Evolutionary conservation across 2,329 filamentous ascomycete genomes (phyloP), one percentile per base, ranked within the genome.

Genomic region (Diplodia seriata): DNA sequence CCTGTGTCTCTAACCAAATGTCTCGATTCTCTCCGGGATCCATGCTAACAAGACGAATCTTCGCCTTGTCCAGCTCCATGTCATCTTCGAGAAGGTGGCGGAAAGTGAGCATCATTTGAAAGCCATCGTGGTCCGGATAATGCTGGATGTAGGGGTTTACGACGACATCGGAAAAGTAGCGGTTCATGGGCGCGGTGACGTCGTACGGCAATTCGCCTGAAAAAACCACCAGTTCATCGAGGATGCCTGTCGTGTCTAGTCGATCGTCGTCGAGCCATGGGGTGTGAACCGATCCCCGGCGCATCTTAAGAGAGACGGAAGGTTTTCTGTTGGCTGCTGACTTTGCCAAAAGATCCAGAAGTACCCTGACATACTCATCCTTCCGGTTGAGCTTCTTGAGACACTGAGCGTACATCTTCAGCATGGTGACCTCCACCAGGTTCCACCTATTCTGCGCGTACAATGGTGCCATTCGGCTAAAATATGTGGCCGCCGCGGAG

Each of bases 321-420:
- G 74, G 72, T 62, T 75, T 76, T 47, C 72, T 71, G 51, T 75
- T 77, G 29, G 76, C 76, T 38, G 78, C 89, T 0, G 87, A 86
- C 74, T 92, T 93, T 8, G 86, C 87, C 12, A 95, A 80, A 1
- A 97, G 81, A 73, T 91, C 90, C 15, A 97, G 82, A 9, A 92
- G 85, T 9, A 91, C 89, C 29, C 87, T 87, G 18, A 94, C 88
- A 73, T 93, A 96, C 70, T 97, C 92, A 64, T 94, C 91, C 69
- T 89, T 88, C 15, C 89, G 87, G 59, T 90, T 84, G 33, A 97
- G 85, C 72, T 92, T 86, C 71, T 91, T 90, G 33, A 99, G 84
- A 76, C 94, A 98, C 59, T 87, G 86, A 0, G 91, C 87, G 76
- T 97, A 95, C 85, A 97, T 90, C 71, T 92, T 87, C 6, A 98